Evolutionary conservation across 2,329 filamentous ascomycete genomes (phyloP), one percentile per base, ranked within the genome.

Genomic region (Cadophora malorum): DNA sequence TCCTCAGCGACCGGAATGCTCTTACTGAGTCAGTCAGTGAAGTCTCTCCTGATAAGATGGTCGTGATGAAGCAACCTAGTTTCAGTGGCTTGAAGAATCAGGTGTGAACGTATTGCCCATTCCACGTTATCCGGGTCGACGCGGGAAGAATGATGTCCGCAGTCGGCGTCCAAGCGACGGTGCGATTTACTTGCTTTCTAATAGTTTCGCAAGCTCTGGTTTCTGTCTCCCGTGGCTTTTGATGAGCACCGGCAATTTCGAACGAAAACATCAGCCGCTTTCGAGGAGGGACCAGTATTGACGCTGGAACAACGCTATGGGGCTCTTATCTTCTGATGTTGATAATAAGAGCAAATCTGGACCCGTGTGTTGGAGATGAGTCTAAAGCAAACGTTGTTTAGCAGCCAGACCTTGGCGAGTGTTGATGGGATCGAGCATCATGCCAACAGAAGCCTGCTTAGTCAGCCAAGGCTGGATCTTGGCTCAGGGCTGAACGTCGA

Each of bases 401-500:
- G 19, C 4, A 9, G 10, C 6, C 10, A 8, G 45, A 19, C 10
- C 45, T 49, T 21, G 45, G 45, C 45, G 19, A 21, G 45, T 8
- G n/a, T 28, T 28, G 28, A 28, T 28, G 28, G 28, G 28, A 28
- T 28, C 28, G 28, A 19, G 16, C 14, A 10, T 6, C 9, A 38
- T 2, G 19, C 1, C 10, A 47, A 47, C 5, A 49, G 45, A 9
- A 31, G 33, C 10, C 38, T 31, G 55, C 23, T 55, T 55, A 55
- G 25, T 55, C 52, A 55, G 31, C 55, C 31, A 9, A 35, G 19
- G 31, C 16, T 58, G 10, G 6, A 5, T 38, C 55, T 58, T 58
- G 19, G 55, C 55, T 10, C n/a, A 21, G n/a, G 33, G 55, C 55
- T 58, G 55, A 58, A 58, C 55, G 6, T 58, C 55, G 8, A 58